These are phyloP conservation scores for Phytophthora crassamura DNA, from an alignment of 352 stramenopile species.

Conservation along the genomic window DNA sequence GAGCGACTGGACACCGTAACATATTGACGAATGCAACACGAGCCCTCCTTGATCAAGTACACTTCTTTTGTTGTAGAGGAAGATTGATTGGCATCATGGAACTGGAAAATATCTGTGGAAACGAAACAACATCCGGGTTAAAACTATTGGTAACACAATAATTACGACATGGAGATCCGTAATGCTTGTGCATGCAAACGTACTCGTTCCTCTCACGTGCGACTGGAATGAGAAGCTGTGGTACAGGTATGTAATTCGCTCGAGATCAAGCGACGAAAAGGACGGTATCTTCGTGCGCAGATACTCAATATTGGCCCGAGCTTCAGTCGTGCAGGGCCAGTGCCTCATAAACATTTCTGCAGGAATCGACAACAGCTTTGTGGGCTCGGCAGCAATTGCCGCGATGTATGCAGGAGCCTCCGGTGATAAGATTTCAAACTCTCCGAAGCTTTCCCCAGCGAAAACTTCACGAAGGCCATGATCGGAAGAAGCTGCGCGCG, in stretches of 20 bases:
- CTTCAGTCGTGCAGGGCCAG: constrained; percentile 44
- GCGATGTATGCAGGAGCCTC: constrained; percentile 41
- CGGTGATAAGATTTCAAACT: constrained; percentile 66
- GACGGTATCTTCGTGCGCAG: constrained; percentile 46
- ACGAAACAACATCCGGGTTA: neutral
- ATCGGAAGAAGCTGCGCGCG: constrained; percentile 1
- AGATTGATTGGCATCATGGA: constrained; percentile 21
- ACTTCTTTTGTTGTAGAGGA: constrained; percentile 26
- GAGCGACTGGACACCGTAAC: constrained; percentile 21
- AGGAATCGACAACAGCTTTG: constrained; percentile 64
- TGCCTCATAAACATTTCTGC: constrained; percentile 49
- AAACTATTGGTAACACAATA: neutral
- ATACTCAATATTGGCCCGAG: constrained; percentile 57
- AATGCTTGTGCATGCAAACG: constrained; percentile 7
- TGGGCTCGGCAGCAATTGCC: constrained; percentile 55
- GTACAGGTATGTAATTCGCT: constrained; percentile 68
- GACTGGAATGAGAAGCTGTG: constrained; percentile 55
- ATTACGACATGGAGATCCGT: constrained; percentile 1
- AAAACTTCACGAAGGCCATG: constrained; percentile 50
- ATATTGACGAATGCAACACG: constrained; percentile 51
- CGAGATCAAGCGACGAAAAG: constrained; percentile 55
- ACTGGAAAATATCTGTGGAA: constrained; percentile 48
- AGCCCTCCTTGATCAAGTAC: constrained; percentile 60
- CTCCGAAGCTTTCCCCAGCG: constrained; percentile 57
- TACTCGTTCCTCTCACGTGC: constrained; percentile 53